Conservation (phyloP, 495 filamentous ascomycete species). For the Terfezia claveryi region DNA sequence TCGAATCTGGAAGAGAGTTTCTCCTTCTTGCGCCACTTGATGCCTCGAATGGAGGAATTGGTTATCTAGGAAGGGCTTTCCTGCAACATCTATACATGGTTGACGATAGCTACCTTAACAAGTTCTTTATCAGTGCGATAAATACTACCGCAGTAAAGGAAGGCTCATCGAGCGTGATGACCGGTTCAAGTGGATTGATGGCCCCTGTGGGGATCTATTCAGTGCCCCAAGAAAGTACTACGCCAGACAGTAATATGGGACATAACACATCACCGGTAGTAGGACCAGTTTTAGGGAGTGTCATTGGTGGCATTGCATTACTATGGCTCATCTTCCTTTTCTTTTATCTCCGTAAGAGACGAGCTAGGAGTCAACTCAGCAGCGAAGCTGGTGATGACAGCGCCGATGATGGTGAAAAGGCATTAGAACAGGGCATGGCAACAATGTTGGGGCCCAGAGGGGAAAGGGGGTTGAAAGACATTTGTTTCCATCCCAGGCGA, state of each 20-base stretch:
- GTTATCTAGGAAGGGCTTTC: slow-evolving; percentile 14
- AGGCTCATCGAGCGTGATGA: background rate
- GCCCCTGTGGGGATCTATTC: background rate
- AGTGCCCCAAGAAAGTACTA: too few species aligned
- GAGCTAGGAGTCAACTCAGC: background rate
- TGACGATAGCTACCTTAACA: slow-evolving; percentile 11
- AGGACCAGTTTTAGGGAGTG: background rate
- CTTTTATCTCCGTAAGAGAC: background rate
- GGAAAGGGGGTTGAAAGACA: background rate
- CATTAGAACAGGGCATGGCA: too few species aligned
- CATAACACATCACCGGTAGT: background rate
- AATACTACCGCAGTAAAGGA: background rate
- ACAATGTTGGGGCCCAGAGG: background rate
- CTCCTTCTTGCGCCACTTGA: slow-evolving; percentile 11
- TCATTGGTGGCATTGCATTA: background rate
- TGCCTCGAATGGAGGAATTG: slow-evolving; percentile 2
- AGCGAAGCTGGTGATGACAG: background rate
- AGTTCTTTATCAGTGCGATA: slow-evolving; percentile 10
- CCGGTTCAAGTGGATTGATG: background rate
- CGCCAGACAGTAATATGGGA: too few species aligned
- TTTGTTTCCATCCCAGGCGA: background rate
- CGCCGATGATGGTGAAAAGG: background rate
- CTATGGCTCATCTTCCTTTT: background rate
- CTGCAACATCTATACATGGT: slow-evolving; percentile 16
- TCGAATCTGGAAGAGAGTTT: slow-evolving; percentile 13